Conservation (phyloP, 805 yeast species). For the Candida vaughaniae region DNA sequence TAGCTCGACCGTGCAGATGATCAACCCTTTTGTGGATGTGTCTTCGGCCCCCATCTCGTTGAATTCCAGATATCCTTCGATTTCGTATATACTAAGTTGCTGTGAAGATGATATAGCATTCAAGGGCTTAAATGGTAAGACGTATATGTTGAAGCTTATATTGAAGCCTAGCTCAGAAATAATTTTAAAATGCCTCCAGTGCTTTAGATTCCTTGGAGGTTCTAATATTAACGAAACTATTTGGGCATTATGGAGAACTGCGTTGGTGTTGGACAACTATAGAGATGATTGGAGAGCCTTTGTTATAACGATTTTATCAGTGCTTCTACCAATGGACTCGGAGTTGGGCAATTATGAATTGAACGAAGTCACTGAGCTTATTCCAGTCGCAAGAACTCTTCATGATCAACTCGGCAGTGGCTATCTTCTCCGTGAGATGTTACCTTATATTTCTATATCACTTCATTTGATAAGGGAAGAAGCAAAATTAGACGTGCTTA, state of each 20-base stretch:
- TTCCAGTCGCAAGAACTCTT: conserved; percentile 31
- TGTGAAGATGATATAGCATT: conserved; percentile 29
- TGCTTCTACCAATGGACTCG: conserved; percentile 46
- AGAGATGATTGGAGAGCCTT: conserved; percentile 62
- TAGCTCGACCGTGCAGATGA: conserved; percentile 35
- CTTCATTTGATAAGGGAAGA: conserved; percentile 83
- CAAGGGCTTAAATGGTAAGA: conserved; percentile 18
- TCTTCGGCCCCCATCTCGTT: conserved; percentile 11
- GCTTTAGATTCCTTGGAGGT: conserved; percentile 56
- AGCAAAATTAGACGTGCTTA: conserved; percentile 52
- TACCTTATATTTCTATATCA: conserved; percentile 64
- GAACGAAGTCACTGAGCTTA: conserved; percentile 29
- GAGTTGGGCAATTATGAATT: conserved; percentile 10
- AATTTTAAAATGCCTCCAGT: conserved; percentile 45
- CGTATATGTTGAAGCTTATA: conserved; percentile 30
- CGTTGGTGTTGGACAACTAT: conserved; percentile 41
- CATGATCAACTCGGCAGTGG: conserved; percentile 25
- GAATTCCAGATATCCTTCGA: conserved; percentile 9
- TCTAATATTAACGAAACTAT: conserved; percentile 54
- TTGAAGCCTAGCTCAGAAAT: conserved; percentile 46
- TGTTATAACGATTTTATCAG: conserved; percentile 49
- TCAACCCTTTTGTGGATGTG: conserved; percentile 56
- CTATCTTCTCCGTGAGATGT: conserved; percentile 49
- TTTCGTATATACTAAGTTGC: conserved; percentile 26
- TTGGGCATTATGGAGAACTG: conserved; percentile 64